Evolutionary conservation across 176 grass and related monocot genomes (phyloP), one percentile per base, ranked within the genome.

Genomic region (Dendrocalamus sinicus): DNA sequence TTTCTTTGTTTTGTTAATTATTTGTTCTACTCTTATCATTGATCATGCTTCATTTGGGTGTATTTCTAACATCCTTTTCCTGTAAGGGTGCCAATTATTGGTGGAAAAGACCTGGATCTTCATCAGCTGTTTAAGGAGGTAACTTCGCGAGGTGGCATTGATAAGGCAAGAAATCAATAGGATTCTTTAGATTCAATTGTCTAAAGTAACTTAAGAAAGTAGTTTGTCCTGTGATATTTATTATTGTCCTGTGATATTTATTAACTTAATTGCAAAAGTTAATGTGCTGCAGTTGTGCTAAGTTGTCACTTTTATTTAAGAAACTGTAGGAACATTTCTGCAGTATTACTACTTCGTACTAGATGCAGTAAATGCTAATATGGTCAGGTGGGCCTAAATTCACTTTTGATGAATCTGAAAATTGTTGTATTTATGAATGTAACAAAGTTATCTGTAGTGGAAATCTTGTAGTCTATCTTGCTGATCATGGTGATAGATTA

Each of bases 71-170:
- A 75, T 41, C 52, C 14, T 17, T 75, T 84, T 52, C 35, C 4
- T 44, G 20, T 57, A 70, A 99, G 97, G 94, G 85, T 99, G 63
- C 97, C 97, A 80, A 90, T 94, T 77, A 93, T 99, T 70, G 97
- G 97, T 82, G 97, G 97, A 86, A 99, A 88, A 81, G 86, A 94
- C 79, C 87, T 99, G 75, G 94, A 99, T 89, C 97, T 99, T 75
- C 92, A 96, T 99, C 88, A 80, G 67, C 90, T 99, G 60, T 99
- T 93, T 88, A 88, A 78, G 75, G 90, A 94, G 82, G 97, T 99
- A 64, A 94, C 92, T 55, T 94, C 85, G 70, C 90, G 97, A 84
- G 97, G 97, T 86, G 97, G 97, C 43, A 91, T 99, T 85, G 94
- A 93, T 55, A 99, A 99, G 92, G 96, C 87, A 76, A 67, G 84